phyloP scores from a whole-genome alignment of 176 grass and related monocot genomes.

The Eragrostis curvula region DNA sequence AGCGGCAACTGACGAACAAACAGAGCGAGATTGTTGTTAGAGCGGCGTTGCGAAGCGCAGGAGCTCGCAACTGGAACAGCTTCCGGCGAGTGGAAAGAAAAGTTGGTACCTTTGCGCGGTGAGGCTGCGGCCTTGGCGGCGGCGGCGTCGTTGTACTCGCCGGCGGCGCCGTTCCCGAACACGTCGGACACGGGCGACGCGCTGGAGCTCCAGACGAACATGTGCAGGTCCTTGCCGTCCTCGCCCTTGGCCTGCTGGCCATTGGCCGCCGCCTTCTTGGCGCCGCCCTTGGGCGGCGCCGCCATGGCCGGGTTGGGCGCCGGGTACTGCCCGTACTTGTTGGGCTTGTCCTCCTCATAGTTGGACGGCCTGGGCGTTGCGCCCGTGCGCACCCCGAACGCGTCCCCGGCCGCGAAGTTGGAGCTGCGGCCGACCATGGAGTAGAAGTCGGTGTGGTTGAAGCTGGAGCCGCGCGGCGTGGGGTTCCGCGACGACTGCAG shows the following conservation, averaged over 20 bases:
- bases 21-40: neutral
- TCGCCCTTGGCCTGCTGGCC: constrained; percentile 82
- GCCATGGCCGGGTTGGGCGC: constrained; percentile 57
- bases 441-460: constrained; percentile 99
- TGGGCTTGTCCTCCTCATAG: constrained; percentile 85
- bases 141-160: constrained; percentile 68
- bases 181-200: constrained; percentile 98
- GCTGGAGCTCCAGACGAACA: constrained; percentile 99
- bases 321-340: constrained; percentile 62
- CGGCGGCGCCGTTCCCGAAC: constrained; percentile 69
- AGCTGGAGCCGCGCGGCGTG: constrained; percentile 86
- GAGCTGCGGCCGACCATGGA: constrained; percentile 94
- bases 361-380: constrained; percentile 83
- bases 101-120: constrained; percentile 70
- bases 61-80: neutral
- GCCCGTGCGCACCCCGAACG: constrained; percentile 63
- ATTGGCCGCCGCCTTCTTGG: constrained; percentile 51
- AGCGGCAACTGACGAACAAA: constrained; percentile 32
- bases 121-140: constrained; percentile 77
- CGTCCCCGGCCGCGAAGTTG: constrained; percentile 77
- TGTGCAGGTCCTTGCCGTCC: constrained; percentile 94
- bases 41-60: neutral
- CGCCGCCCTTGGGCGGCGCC: neutral
- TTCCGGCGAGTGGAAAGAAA: neutral
- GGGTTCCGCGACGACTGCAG: constrained; percentile 93